These are phyloP conservation scores for Fusarium cyanostomum DNA, from an alignment of 2,329 filamentous ascomycete species.

Conservation along the genomic window DNA sequence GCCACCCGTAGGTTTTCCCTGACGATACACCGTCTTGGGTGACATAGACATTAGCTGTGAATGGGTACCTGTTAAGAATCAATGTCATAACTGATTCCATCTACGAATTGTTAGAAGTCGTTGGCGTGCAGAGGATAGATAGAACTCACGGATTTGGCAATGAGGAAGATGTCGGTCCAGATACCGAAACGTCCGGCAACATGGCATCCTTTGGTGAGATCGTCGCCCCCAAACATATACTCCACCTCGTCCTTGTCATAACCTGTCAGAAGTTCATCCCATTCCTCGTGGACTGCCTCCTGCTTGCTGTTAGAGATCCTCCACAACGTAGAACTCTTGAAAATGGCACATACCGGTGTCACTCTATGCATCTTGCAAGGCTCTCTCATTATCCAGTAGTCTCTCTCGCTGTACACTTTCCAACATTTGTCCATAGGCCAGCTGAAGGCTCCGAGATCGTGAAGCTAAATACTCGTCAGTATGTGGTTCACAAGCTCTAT, in stretches of 20 bases:
- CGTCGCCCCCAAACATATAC: constrained; percentile 18
- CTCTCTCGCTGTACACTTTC: not conserved
- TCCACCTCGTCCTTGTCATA: not conserved
- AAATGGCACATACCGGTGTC: constrained; percentile 36
- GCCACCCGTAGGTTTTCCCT: constrained; percentile 38
- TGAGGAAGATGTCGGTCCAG: constrained; percentile 45
- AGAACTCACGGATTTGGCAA: constrained; percentile 40
- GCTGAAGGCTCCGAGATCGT: constrained; percentile 43
- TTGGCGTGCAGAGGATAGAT: not conserved
- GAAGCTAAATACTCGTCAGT: constrained; percentile 34
- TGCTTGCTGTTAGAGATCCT: constrained; percentile 19
- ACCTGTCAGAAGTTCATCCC: constrained; percentile 34
- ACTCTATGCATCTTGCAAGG: constrained; percentile 33
- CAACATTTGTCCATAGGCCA: constrained; percentile 31
- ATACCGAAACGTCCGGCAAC: constrained; percentile 43
- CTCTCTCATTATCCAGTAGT: constrained; percentile 31
- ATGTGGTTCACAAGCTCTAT: no score
- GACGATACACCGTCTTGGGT: not conserved
- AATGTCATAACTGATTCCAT: constrained; percentile 44
- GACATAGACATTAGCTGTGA: constrained; percentile 6
- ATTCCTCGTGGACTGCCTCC: constrained; percentile 41
- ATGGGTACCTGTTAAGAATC: constrained; percentile 19
- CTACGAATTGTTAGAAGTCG: constrained; percentile 25
- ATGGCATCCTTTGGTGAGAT: constrained; percentile 13
- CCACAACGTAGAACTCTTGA: not conserved